Conservation (phyloP, 2,329 filamentous ascomycete genomes). For the Mycosphaerella sp. region DNA sequence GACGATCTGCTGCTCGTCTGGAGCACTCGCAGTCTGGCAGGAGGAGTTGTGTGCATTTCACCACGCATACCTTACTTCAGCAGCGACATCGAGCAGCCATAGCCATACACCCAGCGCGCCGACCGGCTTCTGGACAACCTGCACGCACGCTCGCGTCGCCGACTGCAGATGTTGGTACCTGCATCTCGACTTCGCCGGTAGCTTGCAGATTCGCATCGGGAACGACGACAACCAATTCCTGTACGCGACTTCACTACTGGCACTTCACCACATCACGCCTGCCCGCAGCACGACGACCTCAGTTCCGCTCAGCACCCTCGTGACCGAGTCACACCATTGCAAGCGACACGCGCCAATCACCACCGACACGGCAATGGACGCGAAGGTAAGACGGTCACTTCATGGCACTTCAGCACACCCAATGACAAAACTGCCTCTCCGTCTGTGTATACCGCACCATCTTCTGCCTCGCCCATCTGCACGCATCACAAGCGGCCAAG, state of each 20-base stretch:
- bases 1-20: background rate
- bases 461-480: background rate
- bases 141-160: background rate
- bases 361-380: constrained; percentile 22
- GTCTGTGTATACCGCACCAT: background rate
- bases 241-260: background rate
- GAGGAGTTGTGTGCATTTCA: background rate
- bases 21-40: background rate
- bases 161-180: background rate
- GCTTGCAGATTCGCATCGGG: constrained; percentile 1
- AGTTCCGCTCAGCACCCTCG: background rate
- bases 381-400: constrained; percentile 21
- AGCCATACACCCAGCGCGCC: constrained; percentile 3
- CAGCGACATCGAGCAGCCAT: constrained; percentile 4
- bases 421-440: background rate
- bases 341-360: background rate
- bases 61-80: background rate
- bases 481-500: background rate
- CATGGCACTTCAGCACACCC: background rate
- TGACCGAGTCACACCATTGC: background rate
- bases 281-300: background rate
- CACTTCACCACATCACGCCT: background rate
- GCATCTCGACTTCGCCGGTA: constrained; percentile 4
- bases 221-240: background rate
- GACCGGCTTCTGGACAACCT: background rate